A percentile compares a stretch with the other conserved stretches of the same genome.
Conservation (phyloP, 495 filamentous ascomycete genomes). For the Emericellopsis terricola region DNA sequence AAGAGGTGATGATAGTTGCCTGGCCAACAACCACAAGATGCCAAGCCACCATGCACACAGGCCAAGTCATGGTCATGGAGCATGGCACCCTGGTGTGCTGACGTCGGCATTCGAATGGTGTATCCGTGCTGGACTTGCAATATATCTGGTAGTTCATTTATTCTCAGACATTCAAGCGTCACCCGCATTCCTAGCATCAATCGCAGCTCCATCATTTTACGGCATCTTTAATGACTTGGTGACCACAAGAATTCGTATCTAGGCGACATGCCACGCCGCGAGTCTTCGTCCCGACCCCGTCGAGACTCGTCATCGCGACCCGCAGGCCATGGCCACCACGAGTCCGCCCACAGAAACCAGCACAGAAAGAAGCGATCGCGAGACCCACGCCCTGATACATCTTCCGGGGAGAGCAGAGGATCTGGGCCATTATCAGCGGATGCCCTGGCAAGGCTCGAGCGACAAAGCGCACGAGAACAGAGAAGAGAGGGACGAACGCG, state of each 20-base stretch:
- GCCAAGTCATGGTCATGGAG: too few species aligned
- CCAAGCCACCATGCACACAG: slow-evolving; percentile 9
- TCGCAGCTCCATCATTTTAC: too few species aligned
- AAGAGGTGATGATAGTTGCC: slow-evolving; percentile 15
- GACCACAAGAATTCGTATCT: too few species aligned
- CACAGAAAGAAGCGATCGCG: slow-evolving; percentile 11
- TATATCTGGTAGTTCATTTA: too few species aligned
- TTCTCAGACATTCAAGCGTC: too few species aligned
- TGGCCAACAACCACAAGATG: slow-evolving; percentile 15
- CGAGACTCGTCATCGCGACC: slow-evolving; percentile 6
- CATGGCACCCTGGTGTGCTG: too few species aligned
- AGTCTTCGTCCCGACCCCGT: too few species aligned
- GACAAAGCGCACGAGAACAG: slow-evolving; percentile 27
- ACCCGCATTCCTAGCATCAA: too few species aligned
- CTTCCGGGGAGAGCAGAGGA: slow-evolving; percentile 6
- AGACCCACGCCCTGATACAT: slow-evolving; percentile 9
- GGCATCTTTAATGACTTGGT: too few species aligned
- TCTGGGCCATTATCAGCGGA: slow-evolving; percentile 29
- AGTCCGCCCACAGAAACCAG: slow-evolving; percentile 13
- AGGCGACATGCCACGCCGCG: too few species aligned
- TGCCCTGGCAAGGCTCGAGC: slow-evolving; percentile 41
- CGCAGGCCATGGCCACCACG: slow-evolving; percentile 8
- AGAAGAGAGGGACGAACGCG: slow-evolving; percentile 4
- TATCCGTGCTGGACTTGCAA: too few species aligned
- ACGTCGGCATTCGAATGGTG: too few species aligned